Percentiles rank a stretch among this genome's conserved stretches.
These are phyloP conservation scores for Aspergillus melleus DNA, from an alignment of 2,329 filamentous ascomycete genomes.

Conservation along the genomic window DNA sequence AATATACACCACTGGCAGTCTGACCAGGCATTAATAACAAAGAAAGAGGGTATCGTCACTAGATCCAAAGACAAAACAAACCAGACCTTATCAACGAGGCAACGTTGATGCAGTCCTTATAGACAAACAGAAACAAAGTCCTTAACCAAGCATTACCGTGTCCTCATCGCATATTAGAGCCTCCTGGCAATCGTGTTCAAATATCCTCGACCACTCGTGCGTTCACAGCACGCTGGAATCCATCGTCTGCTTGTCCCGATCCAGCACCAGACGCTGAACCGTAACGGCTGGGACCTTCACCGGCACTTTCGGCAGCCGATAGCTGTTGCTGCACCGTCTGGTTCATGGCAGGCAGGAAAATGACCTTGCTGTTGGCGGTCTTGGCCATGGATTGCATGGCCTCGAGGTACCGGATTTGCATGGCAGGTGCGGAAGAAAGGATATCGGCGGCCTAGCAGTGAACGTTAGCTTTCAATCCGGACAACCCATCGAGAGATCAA, in stretches of 20 bases:
- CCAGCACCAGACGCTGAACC: conserved; percentile 12
- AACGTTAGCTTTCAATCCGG: conserved; percentile 8
- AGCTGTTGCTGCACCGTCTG: conserved; percentile 58
- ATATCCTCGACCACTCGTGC: conserved; percentile 83
- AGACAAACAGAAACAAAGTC: background rate
- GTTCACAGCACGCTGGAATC: conserved; percentile 80
- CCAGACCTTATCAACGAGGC: conserved; percentile 8
- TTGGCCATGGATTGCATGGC: conserved; percentile 99
- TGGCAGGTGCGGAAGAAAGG: conserved; percentile 83
- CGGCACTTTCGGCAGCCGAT: conserved; percentile 50
- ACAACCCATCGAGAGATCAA: background rate
- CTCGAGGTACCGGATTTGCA: conserved; percentile 98
- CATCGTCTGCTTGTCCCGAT: conserved; percentile 49
- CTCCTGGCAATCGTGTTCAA: conserved; percentile 45
- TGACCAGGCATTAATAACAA: conserved; percentile 15
- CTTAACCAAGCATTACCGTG: conserved; percentile 14
- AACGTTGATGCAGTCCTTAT: conserved; percentile 13
- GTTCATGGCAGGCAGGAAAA: conserved; percentile 70
- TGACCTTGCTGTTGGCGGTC: conserved; percentile 82
- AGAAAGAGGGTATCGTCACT: conserved; percentile 36
- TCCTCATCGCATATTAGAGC: conserved; percentile 5
- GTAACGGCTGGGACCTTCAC: conserved; percentile 58
- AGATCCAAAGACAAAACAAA: conserved; percentile 19
- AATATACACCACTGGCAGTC: background rate
- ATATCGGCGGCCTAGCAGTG: conserved; percentile 74